Evolutionary conservation across 768 basidiomycete genomes (phyloP).

Genomic region (Boletus reticuloceps): DNA sequence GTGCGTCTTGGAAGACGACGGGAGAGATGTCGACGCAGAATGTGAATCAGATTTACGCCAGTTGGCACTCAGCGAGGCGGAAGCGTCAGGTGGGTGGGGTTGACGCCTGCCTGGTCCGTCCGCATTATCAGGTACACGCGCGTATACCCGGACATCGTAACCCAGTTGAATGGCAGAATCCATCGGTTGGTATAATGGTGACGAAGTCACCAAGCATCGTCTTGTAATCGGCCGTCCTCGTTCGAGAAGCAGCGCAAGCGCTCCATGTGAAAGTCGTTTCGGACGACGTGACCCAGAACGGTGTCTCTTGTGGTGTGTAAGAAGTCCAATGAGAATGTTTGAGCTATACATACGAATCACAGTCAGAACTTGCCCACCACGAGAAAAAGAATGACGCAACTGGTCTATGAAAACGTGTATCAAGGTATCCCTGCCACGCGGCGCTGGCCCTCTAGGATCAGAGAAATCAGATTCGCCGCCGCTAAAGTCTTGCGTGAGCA

Average conservation of each 20-base stretch:
- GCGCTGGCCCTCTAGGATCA: conserved; percentile 34
- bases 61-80: conserved; percentile 12
- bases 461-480: conserved; percentile 35
- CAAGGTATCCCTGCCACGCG: conserved; percentile 29
- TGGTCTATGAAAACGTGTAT: conserved; percentile 46
- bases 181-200: conserved; percentile 83
- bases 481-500: conserved; percentile 35
- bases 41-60: conserved; percentile 23
- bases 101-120: conserved; percentile 54
- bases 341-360: conserved; percentile 47
- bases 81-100: conserved; percentile 9
- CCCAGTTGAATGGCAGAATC: conserved; percentile 68
- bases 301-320: conserved; percentile 65
- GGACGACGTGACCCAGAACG: conserved; percentile 36
- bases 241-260: conserved; percentile 75
- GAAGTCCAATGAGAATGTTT: conserved; percentile 82
- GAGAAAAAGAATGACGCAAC: conserved; percentile 28
- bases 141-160: conserved; percentile 69
- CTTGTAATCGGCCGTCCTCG: conserved; percentile 74
- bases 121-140: conserved; percentile 67
- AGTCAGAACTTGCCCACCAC: conserved; percentile 4
- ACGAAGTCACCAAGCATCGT: conserved; percentile 76
- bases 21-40: neutral
- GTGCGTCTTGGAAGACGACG: conserved; percentile 10
- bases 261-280: conserved; percentile 70